Base-by-base conservation (phyloP, 768 basidiomycete species). In the Pleurotus sapidus region DNA sequence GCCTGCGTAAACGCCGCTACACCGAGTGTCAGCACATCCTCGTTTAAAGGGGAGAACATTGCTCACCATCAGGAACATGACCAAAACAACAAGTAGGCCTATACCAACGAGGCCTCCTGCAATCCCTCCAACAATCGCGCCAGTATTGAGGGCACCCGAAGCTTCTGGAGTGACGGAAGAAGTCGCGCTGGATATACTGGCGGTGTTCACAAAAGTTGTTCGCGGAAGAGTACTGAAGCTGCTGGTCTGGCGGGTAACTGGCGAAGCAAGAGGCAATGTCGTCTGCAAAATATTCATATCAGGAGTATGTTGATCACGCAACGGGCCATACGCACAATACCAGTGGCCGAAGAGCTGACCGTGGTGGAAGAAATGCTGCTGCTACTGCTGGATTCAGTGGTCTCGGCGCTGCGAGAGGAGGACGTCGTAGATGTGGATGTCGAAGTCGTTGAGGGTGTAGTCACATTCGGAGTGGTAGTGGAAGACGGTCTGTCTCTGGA, bases 1-100 rank as follows among this genome's bases (percentile, higher is more conserved):
- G 51, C 60, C 73, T 72, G 49, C 75, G 71, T 37, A 70, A 72
- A 40, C 78, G 79, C 53, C 79, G 78, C 76, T 83, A 7, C 8
- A 9, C 30, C 11, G 30, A 34, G 30, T 11, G 30, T 34, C 8
- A 34, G 30, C 9, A 9, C 30, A 34, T 12, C 8, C 30, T 34
- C 30, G 3, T 34, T 0, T 9, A 30, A 34, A 34, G 2, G 30
- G 14, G 23, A 57, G 24, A 45, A 51, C 5, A 37, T 47, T 43
- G 61, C 79, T 63, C 59, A 82, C 83, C 57, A 84, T 57, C 61
- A 78, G 74, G 72, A 76, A 83, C 51, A 73, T 74, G 57, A 81
- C 56, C 8, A 76, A 65, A 57, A 82, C 73, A 30, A 72, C 67
- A 23, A 80, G 47, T 1, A 66, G 64, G 5, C 74, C 75, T 24